A percentile compares a stretch with the other conserved stretches of the same genome.
phyloP scores from a whole-genome alignment of 2,329 filamentous ascomycete species.

The Lanzia echinophila region DNA sequence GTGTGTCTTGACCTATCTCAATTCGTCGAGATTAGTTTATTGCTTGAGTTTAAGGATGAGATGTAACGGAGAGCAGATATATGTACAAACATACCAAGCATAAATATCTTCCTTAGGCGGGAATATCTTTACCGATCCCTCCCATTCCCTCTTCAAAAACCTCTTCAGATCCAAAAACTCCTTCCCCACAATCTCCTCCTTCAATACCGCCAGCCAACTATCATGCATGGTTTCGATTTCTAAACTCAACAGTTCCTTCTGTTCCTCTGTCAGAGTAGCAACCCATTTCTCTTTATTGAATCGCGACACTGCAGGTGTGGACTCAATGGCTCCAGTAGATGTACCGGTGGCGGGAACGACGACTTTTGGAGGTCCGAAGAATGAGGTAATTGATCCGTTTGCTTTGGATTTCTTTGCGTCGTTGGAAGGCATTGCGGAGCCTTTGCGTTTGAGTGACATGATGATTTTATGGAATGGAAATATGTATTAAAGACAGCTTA shows the following conservation, averaged over 20 bases:
- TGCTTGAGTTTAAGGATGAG: not conserved
- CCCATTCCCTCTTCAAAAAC: slow-evolving; percentile 75
- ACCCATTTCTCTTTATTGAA: slow-evolving; percentile 93
- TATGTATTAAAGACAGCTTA: slow-evolving; percentile 20
- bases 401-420: slow-evolving; percentile 66
- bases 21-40: slow-evolving; percentile 18
- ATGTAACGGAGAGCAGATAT: not conserved
- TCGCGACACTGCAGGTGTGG: slow-evolving; percentile 34
- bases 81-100: slow-evolving; percentile 62
- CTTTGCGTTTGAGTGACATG: slow-evolving; percentile 59
- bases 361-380: slow-evolving; percentile 62
- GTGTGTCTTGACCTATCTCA: slow-evolving; percentile 81
- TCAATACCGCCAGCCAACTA: slow-evolving; percentile 83
- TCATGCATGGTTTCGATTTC: slow-evolving; percentile 91
- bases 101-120: slow-evolving; percentile 87
- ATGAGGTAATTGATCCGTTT: slow-evolving; percentile 78
- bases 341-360: slow-evolving; percentile 21
- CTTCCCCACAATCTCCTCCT: slow-evolving; percentile 72
- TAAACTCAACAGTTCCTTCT: slow-evolving; percentile 72
- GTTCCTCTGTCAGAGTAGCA: slow-evolving; percentile 69
- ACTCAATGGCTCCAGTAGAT: slow-evolving; percentile 23
- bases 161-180: slow-evolving; percentile 84
- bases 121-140: slow-evolving; percentile 70
- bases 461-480: slow-evolving; percentile 6
- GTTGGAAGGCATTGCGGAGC: slow-evolving; percentile 38